Conservation (phyloP, 805 yeast species). For the Wickerhamiella brachini region DNA sequence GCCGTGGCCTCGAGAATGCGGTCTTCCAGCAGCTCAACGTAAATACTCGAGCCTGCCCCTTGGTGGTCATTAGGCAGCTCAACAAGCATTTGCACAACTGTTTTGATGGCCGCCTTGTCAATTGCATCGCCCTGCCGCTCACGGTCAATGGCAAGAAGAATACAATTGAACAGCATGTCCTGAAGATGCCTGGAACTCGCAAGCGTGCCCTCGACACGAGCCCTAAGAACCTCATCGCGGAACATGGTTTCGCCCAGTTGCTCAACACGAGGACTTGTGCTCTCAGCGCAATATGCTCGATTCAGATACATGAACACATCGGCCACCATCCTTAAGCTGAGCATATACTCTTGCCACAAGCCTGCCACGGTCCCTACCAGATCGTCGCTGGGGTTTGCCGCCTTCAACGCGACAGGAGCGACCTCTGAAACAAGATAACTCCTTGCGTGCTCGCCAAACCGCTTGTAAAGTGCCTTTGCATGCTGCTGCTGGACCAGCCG, state of each 20-base stretch:
- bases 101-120: slow-evolving; percentile 5
- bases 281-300: slow-evolving; percentile 12
- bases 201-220: neutral
- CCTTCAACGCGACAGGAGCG: neutral
- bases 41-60: slow-evolving; percentile 10
- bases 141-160: slow-evolving; percentile 4
- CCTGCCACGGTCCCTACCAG: slow-evolving; percentile 5
- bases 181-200: slow-evolving; percentile 1
- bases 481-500: slow-evolving; percentile 17
- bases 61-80: slow-evolving; percentile 9
- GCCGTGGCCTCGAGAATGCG: slow-evolving; percentile 1
- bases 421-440: slow-evolving; percentile 4
- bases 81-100: slow-evolving; percentile 9
- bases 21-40: slow-evolving; percentile 5
- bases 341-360: slow-evolving; percentile 10
- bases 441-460: slow-evolving; percentile 6
- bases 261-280: slow-evolving; percentile 8
- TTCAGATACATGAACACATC: slow-evolving; percentile 19
- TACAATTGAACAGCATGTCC: slow-evolving; percentile 2
- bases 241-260: slow-evolving; percentile 12
- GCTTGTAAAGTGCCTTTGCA: slow-evolving; percentile 12
- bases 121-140: slow-evolving; percentile 10
- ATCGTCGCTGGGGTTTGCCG: neutral
- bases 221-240: slow-evolving; percentile 8
- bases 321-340: slow-evolving; percentile 9